Evolutionary conservation across 163 green algal species (phyloP), one percentile per base, ranked within the genome.

Genomic region (Prototheca cutis): DNA sequence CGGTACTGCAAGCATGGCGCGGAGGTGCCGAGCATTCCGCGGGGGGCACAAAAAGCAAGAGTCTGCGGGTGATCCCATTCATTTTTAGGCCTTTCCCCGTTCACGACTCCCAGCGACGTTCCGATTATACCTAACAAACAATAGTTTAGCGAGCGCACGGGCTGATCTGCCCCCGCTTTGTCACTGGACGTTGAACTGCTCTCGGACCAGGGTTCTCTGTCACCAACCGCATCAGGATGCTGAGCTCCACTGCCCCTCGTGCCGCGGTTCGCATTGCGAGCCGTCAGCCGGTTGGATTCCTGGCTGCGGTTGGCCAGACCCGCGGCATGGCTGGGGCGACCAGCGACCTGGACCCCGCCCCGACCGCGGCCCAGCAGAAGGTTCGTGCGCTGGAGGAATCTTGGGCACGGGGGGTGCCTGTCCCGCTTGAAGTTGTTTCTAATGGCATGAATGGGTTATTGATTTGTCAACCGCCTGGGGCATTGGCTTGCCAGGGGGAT

Each of bases 321-420:
- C 49, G 49, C 21, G 49, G 24, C 5, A 61, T 61, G 55, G 61
- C 19, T 2, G 61, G 61, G 21, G 4, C 18, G 7, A 27, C 49
- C 8, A 45, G 65, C 19, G 60, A 19, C 13, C 39, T 75, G 45
- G 61, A 75, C 31, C 55, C 67, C 4, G 67, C 67, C 1, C 56
- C 62, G 40, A 68, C 40, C 1, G 24, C 56, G 3, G 17, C 45
- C 42, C 59, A 68, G 53, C 63, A 69, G 52, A 53, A 72, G 53
- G 65, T 51, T 8, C 48, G 48, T 13, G 48, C 23, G 30, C n/a
- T n/a, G n/a, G n/a, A n/a, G n/a, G n/a, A n/a, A n/a, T n/a, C n/a
- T n/a, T n/a, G n/a, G n/a, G n/a, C n/a, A n/a, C n/a, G n/a, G n/a
- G n/a, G n/a, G n/a, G n/a, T n/a, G n/a, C n/a, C n/a, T n/a, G n/a